Evolutionary conservation across 768 basidiomycete genomes (phyloP).

Genomic region (Cubamyces sp.): DNA sequence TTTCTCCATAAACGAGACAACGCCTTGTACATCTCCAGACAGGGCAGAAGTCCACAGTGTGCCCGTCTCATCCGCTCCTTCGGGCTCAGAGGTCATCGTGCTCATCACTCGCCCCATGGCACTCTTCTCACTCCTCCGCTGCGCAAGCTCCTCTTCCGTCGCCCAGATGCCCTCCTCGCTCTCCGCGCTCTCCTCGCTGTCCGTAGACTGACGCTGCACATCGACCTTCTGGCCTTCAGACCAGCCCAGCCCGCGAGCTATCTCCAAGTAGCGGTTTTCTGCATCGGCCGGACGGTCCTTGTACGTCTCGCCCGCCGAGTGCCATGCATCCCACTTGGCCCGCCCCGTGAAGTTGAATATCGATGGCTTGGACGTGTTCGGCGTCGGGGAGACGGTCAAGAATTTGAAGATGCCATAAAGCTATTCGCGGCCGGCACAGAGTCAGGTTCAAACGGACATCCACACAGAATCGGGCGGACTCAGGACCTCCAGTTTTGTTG

Average conservation of each 20-base stretch:
- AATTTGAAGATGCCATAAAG: conserved; percentile 87
- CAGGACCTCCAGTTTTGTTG: conserved; percentile 76
- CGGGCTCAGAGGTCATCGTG: conserved; percentile 45
- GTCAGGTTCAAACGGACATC: conserved; percentile 21
- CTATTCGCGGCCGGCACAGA: conserved; percentile 41
- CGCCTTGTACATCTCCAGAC: conserved; percentile 49
- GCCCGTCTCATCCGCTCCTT: conserved; percentile 38
- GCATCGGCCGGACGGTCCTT: conserved; percentile 47
- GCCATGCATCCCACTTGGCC: conserved; percentile 92
- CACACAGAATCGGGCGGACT: conserved; percentile 23
- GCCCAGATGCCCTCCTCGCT: conserved; percentile 47
- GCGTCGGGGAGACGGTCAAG: conserved; percentile 60
- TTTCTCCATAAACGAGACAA: conserved; percentile 49
- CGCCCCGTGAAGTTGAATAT: conserved; percentile 79
- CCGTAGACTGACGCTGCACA: neutral
- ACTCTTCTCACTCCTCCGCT: conserved; percentile 30
- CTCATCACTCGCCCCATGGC: conserved; percentile 72
- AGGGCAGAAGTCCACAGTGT: conserved; percentile 68
- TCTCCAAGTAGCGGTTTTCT: conserved; percentile 67
- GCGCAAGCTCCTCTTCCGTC: conserved; percentile 36
- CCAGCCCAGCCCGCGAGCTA: conserved; percentile 77
- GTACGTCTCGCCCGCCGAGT: conserved; percentile 51
- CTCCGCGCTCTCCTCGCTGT: conserved; percentile 33
- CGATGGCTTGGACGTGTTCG: conserved; percentile 64
- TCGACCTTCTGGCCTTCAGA: conserved; percentile 36